A percentile compares a stretch with the other conserved stretches of the same genome.
Conservation (phyloP, 2,329 filamentous ascomycete species). For the Diaporthe nobilis region DNA sequence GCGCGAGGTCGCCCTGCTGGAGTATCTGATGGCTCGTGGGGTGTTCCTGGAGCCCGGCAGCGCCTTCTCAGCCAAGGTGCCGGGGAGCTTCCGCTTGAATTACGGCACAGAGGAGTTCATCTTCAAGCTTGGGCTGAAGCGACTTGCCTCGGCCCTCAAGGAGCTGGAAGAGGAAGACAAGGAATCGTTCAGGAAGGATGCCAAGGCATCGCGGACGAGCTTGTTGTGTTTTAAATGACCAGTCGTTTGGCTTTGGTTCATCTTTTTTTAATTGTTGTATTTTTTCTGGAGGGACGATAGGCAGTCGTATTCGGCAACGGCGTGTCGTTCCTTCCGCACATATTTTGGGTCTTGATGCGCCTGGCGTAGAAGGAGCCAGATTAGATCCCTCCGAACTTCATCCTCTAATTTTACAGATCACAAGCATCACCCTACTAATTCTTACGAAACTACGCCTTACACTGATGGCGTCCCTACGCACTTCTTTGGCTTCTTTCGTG, state of each 20-base stretch:
- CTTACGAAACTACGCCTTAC: too few species aligned
- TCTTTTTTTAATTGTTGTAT: neutral
- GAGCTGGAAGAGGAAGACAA: slow-evolving; percentile 33
- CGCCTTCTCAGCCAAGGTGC: slow-evolving; percentile 30
- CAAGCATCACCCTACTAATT: too few species aligned
- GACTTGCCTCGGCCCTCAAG: slow-evolving; percentile 26
- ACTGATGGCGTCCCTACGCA: neutral
- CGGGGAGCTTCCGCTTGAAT: slow-evolving; percentile 35
- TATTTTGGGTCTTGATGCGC: neutral
- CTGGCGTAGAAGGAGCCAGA: neutral
- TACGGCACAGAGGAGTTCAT: slow-evolving; percentile 26
- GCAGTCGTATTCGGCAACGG: neutral
- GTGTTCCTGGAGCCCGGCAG: slow-evolving; percentile 38
- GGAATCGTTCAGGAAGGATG: neutral
- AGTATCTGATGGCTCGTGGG: slow-evolving; percentile 34
- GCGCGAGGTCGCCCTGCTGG: slow-evolving; percentile 26
- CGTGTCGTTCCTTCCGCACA: slow-evolving; percentile 5
- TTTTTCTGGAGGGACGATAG: neutral
- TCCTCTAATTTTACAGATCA: neutral
- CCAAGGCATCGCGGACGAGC: slow-evolving; percentile 13
- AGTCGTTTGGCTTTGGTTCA: neutral
- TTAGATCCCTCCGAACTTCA: too few species aligned
- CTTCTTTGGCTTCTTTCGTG: neutral
- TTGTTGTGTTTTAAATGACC: slow-evolving; percentile 26
- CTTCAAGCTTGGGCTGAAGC: slow-evolving; percentile 31